Evolutionary conservation across 108 stramenopile species (phyloP).

Genomic region (Skeletonema grethae): DNA sequence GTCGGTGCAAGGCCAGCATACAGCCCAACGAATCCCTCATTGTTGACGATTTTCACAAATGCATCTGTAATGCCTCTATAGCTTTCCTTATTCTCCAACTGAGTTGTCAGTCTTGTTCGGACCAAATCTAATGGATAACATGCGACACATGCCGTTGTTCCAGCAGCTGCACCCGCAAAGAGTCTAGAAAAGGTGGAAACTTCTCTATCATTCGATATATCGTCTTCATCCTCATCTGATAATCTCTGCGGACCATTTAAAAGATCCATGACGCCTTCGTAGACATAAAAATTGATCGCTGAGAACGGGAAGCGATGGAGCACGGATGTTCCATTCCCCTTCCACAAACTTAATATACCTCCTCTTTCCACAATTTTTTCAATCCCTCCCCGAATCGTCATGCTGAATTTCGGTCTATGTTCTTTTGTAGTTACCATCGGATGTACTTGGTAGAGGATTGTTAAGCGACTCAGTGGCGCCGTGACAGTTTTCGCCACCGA

Average conservation of each 20-base stretch:
- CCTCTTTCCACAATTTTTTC: slow-evolving; percentile 85
- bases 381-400: slow-evolving; percentile 67
- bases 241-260: slow-evolving; percentile 56
- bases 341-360: slow-evolving; percentile 87
- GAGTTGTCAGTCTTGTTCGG: slow-evolving; percentile 89
- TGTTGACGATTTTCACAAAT: slow-evolving; percentile 74
- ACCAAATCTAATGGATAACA: slow-evolving; percentile 96
- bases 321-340: slow-evolving; percentile 91
- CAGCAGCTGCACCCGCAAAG: slow-evolving; percentile 85
- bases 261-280: slow-evolving; percentile 81
- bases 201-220: slow-evolving; percentile 24
- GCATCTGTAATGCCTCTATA: slow-evolving; percentile 89
- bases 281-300: slow-evolving; percentile 92
- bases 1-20: slow-evolving; percentile 87
- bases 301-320: slow-evolving; percentile 94
- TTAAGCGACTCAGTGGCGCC: slow-evolving; percentile 87
- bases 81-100: slow-evolving; percentile 78
- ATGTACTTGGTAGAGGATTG: slow-evolving; percentile 93
- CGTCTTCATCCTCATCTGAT: slow-evolving; percentile 54
- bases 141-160: slow-evolving; percentile 79
- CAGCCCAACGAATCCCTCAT: slow-evolving; percentile 81
- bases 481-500: slow-evolving; percentile 93
- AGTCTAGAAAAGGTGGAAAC: slow-evolving; percentile 67
- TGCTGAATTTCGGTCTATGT: slow-evolving; percentile 83
- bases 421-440: slow-evolving; percentile 88